Evolutionary conservation across 805 yeast species (phyloP).

Genomic region (Kuraishia ogatae): DNA sequence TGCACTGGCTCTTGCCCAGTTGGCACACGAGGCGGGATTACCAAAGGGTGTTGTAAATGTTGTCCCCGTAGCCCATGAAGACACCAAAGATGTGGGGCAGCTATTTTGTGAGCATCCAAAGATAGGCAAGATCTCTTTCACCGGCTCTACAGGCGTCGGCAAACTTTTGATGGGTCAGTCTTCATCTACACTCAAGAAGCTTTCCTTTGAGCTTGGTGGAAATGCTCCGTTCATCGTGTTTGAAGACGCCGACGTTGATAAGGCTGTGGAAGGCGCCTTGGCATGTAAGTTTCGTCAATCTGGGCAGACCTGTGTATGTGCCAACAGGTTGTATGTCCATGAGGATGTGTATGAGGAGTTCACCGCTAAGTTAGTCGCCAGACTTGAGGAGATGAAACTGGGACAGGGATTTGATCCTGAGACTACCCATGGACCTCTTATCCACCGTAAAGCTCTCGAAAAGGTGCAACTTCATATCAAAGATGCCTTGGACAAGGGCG

Average conservation of each 20-base stretch:
- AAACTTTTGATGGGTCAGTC: constrained; percentile 57
- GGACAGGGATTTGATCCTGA: constrained; percentile 55
- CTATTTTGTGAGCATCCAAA: constrained; percentile 44
- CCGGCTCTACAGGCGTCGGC: constrained; percentile 74
- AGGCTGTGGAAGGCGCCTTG: constrained; percentile 58
- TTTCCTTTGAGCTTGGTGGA: constrained; percentile 72
- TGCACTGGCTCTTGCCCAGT: constrained; percentile 57
- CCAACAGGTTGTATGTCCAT: constrained; percentile 65
- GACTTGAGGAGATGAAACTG: constrained; percentile 34
- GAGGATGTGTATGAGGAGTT: constrained; percentile 56
- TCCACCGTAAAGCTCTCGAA: constrained; percentile 49
- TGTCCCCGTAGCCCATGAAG: constrained; percentile 35
- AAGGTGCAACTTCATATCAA: constrained; percentile 56
- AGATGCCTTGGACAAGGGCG: constrained; percentile 65
- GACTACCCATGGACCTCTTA: constrained; percentile 73
- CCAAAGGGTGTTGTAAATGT: constrained; percentile 57
- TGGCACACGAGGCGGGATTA: constrained; percentile 60
- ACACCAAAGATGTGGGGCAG: constrained; percentile 41
- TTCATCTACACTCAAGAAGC: constrained; percentile 54
- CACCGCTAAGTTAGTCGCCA: constrained; percentile 35
- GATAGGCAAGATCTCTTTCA: constrained; percentile 62
- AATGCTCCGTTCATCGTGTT: constrained; percentile 75
- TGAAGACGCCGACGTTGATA: constrained; percentile 60
- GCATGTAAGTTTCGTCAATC: constrained; percentile 65
- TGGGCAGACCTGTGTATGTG: constrained; percentile 81